phyloP scores from a whole-genome alignment of 2,329 filamentous ascomycete genomes.

The Neocatenulostroma microsporum region DNA sequence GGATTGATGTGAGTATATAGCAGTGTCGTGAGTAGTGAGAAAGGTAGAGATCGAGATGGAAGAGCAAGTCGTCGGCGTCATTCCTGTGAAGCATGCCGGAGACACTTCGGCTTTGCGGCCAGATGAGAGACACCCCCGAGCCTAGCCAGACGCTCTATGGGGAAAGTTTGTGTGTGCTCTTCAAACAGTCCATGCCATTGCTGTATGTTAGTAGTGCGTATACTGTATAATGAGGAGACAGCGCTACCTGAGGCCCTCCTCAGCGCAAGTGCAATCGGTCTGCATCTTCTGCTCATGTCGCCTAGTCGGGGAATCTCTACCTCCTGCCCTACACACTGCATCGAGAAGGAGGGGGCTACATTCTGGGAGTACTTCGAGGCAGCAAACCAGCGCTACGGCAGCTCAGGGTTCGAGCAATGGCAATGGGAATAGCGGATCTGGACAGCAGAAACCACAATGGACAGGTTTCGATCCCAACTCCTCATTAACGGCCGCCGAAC shows the following conservation, averaged over 20 bases:
- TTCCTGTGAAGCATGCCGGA: no score
- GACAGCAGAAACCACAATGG: background rate
- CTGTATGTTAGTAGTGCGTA: no score
- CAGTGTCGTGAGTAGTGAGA: background rate
- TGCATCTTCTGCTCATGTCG: conserved; percentile 29
- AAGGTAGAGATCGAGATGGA: background rate
- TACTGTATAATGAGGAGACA: conserved; percentile 27
- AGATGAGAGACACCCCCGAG: no score
- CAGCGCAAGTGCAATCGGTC: conserved; percentile 24
- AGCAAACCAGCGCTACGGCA: conserved; percentile 6
- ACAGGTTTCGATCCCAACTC: conserved; percentile 17
- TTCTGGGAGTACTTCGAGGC: no score
- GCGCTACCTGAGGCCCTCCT: conserved; percentile 23
- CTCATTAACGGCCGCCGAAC: conserved; percentile 16
- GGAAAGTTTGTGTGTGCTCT: no score
- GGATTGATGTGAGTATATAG: background rate
- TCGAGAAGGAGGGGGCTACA: no score
- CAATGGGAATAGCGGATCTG: background rate
- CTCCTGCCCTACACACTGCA: no score
- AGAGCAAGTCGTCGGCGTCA: background rate
- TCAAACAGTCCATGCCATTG: no score
- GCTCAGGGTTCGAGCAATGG: background rate
- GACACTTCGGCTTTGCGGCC: no score
- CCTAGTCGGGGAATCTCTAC: conserved; percentile 15
- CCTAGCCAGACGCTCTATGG: no score